Evolutionary conservation across 495 filamentous ascomycete genomes (phyloP), one percentile per base, ranked within the genome.

Genomic region (Aspergillus carlsbadensis): DNA sequence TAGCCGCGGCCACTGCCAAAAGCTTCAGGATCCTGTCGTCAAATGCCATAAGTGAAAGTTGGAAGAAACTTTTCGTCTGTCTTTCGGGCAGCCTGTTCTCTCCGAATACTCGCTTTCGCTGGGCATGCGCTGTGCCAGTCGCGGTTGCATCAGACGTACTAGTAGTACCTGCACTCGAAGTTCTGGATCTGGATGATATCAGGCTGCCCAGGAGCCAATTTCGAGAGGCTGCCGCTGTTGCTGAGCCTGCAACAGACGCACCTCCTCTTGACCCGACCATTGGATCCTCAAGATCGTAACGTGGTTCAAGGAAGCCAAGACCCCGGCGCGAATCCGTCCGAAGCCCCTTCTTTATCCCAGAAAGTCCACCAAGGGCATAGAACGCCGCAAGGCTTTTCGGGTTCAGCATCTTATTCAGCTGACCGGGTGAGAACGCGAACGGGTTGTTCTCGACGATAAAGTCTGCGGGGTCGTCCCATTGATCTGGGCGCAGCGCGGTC

Each of bases 21-120:
- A 96, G 71, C 44, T 92, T 87, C 14, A 94, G 70, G 17, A 94
- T 86, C 57, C 91, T 91, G 69, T 95, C 90, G 45, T 91, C 88
- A 61, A 87, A 90, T 3, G 89, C 88, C 63, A 89, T 86, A 88
- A 88, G 92, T 36, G 89, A 87, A 15, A 92, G 71, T 61, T 83
- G 72, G 59, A 86, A 83, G 46, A 94, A 84, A 26, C 78, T 82
- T 61, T 91, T 92, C 10, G 84, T 66, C 64, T 89, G 90, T 56
- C 81, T 82, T 58, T 84, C 83, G 0, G 90, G 90, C 10, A 95
- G 70, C 4, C 78, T 70, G 58, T 94, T 95, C 48, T 78, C 80
- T 34, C 80, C 82, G 64, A 83, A 94, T 24, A 92, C 77, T 5
- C 90, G 82, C 52, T 72, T 81, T 11, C 90, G 80, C 57, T 94